Conservation (phyloP, 2,329 filamentous ascomycete species). For the Tolypocladium nubicola region DNA sequence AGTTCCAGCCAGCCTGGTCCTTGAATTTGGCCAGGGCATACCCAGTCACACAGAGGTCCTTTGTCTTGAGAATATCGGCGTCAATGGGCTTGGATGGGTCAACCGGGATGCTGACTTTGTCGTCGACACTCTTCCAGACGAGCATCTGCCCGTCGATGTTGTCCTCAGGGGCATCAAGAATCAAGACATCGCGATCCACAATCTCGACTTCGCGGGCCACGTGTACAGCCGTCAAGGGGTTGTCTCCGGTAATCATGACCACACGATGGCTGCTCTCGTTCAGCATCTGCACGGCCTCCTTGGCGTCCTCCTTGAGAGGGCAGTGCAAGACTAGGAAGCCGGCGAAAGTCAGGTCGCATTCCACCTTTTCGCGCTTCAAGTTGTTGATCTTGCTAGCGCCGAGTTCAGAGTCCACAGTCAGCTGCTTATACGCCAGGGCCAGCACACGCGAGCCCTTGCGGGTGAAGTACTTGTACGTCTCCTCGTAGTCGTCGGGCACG, state of each 20-base stretch:
- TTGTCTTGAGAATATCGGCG: conserved; percentile 65
- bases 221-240: conserved; percentile 90
- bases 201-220: conserved; percentile 95
- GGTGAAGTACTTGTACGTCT: conserved; percentile 97
- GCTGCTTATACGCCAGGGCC: conserved; percentile 86
- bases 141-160: conserved; percentile 71
- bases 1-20: conserved; percentile 62
- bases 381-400: conserved; percentile 82
- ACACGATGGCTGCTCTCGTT: conserved; percentile 98
- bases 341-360: conserved; percentile 75
- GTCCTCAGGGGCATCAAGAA: conserved; percentile 89
- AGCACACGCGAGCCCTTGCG: conserved; percentile 90
- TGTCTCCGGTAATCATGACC: conserved; percentile 98
- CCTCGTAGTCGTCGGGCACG: conserved; percentile 81
- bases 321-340: conserved; percentile 94
- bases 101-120: conserved; percentile 75
- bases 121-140: conserved; percentile 92
- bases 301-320: conserved; percentile 91
- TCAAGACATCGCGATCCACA: conserved; percentile 88
- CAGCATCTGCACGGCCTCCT: conserved; percentile 88
- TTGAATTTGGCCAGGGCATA: conserved; percentile 88
- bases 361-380: conserved; percentile 85
- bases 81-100: conserved; percentile 76
- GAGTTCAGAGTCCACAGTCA: conserved; percentile 72
- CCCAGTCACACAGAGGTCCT: conserved; percentile 92